Evolutionary conservation across 768 basidiomycete genomes (phyloP).

Genomic region (Austroboletus eburneus): DNA sequence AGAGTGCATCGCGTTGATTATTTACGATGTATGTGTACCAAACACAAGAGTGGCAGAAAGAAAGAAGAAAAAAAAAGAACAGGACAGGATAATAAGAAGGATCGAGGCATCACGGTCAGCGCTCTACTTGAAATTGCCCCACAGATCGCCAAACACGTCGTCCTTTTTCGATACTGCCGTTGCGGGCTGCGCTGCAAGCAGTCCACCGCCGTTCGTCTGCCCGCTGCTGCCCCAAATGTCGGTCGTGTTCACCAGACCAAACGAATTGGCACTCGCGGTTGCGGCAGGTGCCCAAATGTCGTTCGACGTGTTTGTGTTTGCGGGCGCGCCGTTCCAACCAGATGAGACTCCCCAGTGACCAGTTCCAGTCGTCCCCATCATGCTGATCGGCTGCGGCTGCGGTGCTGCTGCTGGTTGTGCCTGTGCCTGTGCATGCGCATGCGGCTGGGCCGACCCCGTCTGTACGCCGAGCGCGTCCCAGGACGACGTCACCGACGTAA

Average conservation of each 20-base stretch:
- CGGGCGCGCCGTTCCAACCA: conserved; percentile 48
- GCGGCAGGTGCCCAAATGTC: conserved; percentile 35
- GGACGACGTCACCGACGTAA: conserved; percentile 22
- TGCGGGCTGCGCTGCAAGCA: conserved; percentile 28
- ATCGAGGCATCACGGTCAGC: no score
- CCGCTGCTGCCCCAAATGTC: conserved; percentile 54
- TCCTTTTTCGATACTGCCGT: conserved; percentile 59
- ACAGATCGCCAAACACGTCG: conserved; percentile 78
- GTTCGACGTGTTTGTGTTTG: conserved; percentile 23
- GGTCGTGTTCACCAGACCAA: conserved; percentile 35
- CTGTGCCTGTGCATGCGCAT: no score
- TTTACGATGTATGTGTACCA: no score
- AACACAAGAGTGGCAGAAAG: no score
- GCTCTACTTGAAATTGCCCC: conserved; percentile 73
- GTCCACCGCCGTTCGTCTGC: conserved; percentile 32
- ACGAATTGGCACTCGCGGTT: conserved; percentile 26
- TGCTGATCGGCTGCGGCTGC: conserved; percentile 38
- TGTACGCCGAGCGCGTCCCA: conserved; percentile 20
- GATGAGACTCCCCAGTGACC: conserved; percentile 66
- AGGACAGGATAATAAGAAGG: no score
- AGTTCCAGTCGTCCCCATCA: conserved; percentile 51
- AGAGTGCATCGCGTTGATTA: no score
- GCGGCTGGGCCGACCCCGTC: conserved; percentile 6
- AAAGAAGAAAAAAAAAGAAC: no score
- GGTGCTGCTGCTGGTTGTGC: background rate